Evolutionary conservation across 2,329 filamentous ascomycete genomes (phyloP), one percentile per base, ranked within the genome.

Genomic region (Onygenales sp.): DNA sequence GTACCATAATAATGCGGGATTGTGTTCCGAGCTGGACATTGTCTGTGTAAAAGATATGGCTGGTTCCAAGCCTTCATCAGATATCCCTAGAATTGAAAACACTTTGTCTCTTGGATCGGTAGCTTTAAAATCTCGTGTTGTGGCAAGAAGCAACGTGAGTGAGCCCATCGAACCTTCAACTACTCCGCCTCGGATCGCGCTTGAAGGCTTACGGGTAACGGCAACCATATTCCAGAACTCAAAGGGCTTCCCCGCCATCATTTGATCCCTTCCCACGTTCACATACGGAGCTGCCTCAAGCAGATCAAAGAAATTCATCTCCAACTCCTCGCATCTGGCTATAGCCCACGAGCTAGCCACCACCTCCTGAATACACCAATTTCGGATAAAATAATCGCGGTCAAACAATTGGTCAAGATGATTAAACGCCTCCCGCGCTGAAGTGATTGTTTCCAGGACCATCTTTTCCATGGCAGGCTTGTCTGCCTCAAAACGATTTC

Each of bases 311-410:
- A 54, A 54, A 32, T 50, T 50, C 35, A 43, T 54, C n/a, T 54
- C 52, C n/a, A 54, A 14, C 27, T 36, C 52, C 27, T 43, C 52
- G 42, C 52, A 54, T 38, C 33, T 54, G 6, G 52, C 52, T 17
- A 43, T 54, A 33, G 43, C 50, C 55, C n/a, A 60, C 53, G 11
- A 55, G 57, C 42, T 60, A 54, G 42, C 60, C 55, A 17, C 52
- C 50, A 39, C 59, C 59, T 46, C 56, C 50, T 51, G 36, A 42
- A 54, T 13, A 27, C 52, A 54, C 52, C 33, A 59, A 52, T 47
- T 51, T 7, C 52, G 46, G 44, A 49, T 17, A 36, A 54, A 53
- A 49, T 53, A 55, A 10, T 35, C 33, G 4, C 39, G 49, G 33
- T 51, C 39, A 51, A 51, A 51, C 14, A 51, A 35, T 33, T 43